Percentiles rank a stretch among this genome's conserved stretches.
These are phyloP conservation scores for Cucurbita argyrosperma DNA, from an alignment of 306 rosid genomes.

Conservation along the genomic window DNA sequence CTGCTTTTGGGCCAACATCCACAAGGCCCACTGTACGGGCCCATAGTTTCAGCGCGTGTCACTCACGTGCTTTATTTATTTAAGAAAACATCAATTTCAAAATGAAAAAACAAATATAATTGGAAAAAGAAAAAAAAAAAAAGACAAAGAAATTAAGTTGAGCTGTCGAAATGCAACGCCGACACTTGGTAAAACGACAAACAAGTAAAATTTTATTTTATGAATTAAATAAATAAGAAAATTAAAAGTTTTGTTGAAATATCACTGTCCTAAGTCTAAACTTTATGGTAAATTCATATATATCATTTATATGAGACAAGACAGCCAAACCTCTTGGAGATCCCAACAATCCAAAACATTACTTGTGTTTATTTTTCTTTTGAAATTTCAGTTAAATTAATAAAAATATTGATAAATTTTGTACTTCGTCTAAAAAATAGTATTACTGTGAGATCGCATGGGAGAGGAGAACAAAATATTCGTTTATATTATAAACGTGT, in stretches of 20 bases:
- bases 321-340: background rate
- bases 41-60: background rate
- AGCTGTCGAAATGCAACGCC: background rate
- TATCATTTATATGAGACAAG: background rate
- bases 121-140: background rate
- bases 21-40: conserved; percentile 2
- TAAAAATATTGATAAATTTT: too few species aligned
- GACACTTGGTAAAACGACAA: background rate
- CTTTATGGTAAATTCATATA: background rate
- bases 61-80: background rate
- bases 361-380: background rate
- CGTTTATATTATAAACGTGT: rapidly evolving
- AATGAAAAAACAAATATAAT: background rate
- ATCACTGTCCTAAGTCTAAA: background rate
- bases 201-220: background rate
- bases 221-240: background rate
- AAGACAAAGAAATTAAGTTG: background rate
- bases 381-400: too few species aligned
- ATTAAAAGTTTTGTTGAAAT: background rate
- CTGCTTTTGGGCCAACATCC: background rate
- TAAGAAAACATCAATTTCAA: background rate
- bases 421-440: too few species aligned
- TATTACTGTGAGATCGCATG: too few species aligned
- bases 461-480: too few species aligned
- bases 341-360: background rate